phyloP scores from a whole-genome alignment of 2,329 filamentous ascomycete species.

The Trichoderma simmonsii region DNA sequence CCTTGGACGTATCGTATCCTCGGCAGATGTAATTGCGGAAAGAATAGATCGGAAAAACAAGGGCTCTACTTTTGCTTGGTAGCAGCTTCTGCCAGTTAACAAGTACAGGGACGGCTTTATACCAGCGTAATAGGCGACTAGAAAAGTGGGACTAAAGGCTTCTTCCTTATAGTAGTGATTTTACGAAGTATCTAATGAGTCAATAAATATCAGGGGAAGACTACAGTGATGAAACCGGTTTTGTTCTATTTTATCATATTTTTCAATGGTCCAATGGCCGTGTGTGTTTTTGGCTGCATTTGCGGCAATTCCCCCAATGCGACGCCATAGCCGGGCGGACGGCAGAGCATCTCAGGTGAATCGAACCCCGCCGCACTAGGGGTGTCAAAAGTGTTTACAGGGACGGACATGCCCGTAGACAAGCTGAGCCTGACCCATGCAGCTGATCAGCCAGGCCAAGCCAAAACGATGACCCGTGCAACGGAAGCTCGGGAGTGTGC shows the following conservation, averaged over 20 bases:
- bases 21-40: slow-evolving; percentile 2
- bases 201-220: neutral
- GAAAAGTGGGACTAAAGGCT: neutral
- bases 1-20: slow-evolving; percentile 1
- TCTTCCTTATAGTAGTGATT: neutral
- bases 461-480: neutral
- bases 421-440: neutral
- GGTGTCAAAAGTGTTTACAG: neutral
- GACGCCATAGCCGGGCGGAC: neutral
- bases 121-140: neutral
- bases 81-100: neutral
- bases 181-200: neutral
- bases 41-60: slow-evolving; percentile 11
- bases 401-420: neutral
- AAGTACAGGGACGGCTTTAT: neutral
- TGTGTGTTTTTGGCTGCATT: neutral
- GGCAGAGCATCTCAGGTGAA: neutral
- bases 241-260: neutral
- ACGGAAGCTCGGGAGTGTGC: neutral
- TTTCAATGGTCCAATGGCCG: neutral
- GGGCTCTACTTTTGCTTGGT: neutral
- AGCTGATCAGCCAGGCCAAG: neutral
- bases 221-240: neutral
- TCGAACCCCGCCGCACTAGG: neutral
- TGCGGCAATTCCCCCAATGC: neutral